phyloP scores from a whole-genome alignment of 208 protist genomes.

The Histomonas meleagridis region DNA sequence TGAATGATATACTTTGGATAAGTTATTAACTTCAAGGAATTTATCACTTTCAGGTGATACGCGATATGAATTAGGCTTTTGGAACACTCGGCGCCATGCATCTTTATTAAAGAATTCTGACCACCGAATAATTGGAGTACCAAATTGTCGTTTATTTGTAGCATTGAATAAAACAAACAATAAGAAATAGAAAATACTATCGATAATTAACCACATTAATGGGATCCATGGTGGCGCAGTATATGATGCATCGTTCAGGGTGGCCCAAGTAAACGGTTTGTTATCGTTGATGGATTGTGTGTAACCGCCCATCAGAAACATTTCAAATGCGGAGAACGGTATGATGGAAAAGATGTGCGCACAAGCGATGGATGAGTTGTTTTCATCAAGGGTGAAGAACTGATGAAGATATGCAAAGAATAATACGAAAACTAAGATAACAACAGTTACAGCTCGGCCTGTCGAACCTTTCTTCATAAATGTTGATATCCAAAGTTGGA shows the following conservation, averaged over 20 bases:
- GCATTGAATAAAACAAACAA: neutral
- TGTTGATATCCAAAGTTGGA: neutral
- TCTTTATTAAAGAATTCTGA: neutral
- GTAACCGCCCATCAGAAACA: neutral
- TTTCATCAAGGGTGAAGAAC: neutral
- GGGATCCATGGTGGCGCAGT: neutral
- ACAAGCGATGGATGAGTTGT: neutral
- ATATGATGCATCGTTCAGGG: neutral
- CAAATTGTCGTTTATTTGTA: neutral
- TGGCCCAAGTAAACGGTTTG: neutral
- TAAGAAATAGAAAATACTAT: neutral
- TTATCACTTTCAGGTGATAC: neutral
- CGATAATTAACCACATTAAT: neutral
- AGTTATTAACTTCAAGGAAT: neutral
- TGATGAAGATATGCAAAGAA: neutral
- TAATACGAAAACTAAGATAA: neutral
- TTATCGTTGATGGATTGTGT: too few relatives aligned
- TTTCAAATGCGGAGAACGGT: neutral
- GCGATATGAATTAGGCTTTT: neutral
- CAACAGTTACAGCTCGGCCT: neutral
- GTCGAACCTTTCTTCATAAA: neutral
- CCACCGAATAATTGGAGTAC: neutral
- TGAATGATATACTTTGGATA: neutral
- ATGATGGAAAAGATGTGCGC: neutral
- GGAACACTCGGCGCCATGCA: neutral